Evolutionary conservation across 345 rosid genomes (phyloP).

Genomic region (Brassica nigra): DNA sequence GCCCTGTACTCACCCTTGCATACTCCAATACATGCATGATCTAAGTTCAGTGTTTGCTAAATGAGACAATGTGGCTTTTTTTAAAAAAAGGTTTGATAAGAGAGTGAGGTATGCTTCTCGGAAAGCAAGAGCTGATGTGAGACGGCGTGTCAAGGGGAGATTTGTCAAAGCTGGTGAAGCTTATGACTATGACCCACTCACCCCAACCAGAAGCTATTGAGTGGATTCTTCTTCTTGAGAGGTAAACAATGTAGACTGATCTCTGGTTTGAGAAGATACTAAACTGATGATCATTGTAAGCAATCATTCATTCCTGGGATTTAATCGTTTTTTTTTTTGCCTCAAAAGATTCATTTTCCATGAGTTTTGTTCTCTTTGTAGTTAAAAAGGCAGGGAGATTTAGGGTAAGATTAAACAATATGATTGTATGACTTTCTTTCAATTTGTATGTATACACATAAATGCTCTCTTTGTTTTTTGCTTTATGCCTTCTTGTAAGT

Average conservation of each 20-base stretch:
- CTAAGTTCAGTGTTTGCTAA: not conserved
- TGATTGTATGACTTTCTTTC: constrained; percentile 27
- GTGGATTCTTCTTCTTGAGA: constrained; percentile 7
- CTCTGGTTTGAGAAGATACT: constrained; percentile 22
- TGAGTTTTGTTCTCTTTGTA: constrained; percentile 38
- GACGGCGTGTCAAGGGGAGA: constrained; percentile 94
- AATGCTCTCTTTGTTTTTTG: constrained; percentile 11
- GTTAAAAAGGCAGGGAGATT: constrained; percentile 25
- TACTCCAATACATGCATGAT: not conserved
- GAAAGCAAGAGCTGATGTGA: constrained; percentile 97
- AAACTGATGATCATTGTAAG: constrained; percentile 24
- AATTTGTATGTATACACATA: constrained; percentile 26
- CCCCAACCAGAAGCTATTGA: constrained; percentile 83
- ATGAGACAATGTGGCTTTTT: not conserved
- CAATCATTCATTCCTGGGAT: constrained; percentile 31
- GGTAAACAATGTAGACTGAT: not conserved
- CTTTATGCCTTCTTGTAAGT: constrained; percentile 33
- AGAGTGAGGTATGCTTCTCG: constrained; percentile 93
- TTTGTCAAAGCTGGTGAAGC: constrained; percentile 97
- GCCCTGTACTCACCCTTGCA: not conserved
- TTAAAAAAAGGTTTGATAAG: constrained; percentile 88
- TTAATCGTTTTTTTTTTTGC: constrained; percentile 14
- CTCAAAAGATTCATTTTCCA: constrained; percentile 31
- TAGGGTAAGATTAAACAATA: constrained; percentile 23
- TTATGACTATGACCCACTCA: constrained; percentile 90